phyloP scores from a whole-genome alignment of 192 early-diverging fungal species.

The Gaertneriomyces sp. region DNA sequence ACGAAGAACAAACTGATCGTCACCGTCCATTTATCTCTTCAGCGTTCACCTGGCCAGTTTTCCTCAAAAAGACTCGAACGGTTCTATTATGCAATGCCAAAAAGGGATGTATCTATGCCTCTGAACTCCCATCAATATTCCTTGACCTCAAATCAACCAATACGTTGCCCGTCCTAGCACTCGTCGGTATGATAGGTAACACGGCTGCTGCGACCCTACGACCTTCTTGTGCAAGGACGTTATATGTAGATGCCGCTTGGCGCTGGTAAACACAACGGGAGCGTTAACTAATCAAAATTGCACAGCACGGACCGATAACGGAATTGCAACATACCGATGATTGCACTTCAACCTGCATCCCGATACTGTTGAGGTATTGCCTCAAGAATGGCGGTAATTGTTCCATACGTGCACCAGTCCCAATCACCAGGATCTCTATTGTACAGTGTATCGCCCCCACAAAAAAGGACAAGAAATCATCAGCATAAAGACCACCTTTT shows the following conservation, averaged over 20 bases:
- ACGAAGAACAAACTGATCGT: too few species aligned
- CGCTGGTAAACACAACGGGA: conserved; percentile 27
- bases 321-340: conserved; percentile 32
- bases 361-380: conserved; percentile 40
- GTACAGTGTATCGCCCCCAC: background rate
- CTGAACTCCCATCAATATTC: too few species aligned
- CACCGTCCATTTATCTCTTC: too few species aligned
- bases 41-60: too few species aligned
- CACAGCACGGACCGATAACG: background rate
- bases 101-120: too few species aligned
- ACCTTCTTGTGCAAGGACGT: conserved; percentile 49
- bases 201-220: conserved; percentile 42
- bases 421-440: conserved; percentile 49
- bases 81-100: too few species aligned
- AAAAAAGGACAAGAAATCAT: background rate
- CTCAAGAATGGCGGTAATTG: conserved; percentile 35
- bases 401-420: conserved; percentile 38
- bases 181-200: conserved; percentile 49
- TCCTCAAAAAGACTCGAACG: too few species aligned
- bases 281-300: background rate
- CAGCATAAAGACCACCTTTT: background rate
- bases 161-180: conserved; percentile 38
- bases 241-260: conserved; percentile 51
- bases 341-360: conserved; percentile 49
- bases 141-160: conserved; percentile 33